Conservation (phyloP, 345 rosid species). For the Aurinia saxatilis region DNA sequence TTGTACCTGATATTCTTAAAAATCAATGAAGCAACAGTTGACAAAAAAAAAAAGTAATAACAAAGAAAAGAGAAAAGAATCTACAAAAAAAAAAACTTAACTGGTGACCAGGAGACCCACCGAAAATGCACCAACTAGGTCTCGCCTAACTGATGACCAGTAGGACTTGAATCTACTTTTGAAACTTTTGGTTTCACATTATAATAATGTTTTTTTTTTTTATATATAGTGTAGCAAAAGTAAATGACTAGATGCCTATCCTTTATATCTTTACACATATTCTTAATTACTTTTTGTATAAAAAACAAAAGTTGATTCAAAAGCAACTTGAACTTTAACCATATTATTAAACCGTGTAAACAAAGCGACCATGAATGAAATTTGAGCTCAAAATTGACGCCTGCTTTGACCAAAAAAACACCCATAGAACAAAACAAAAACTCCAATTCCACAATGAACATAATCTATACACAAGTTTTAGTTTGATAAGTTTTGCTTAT, state of each 20-base stretch:
- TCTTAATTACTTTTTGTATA: not conserved
- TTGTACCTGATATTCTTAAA: too few relatives aligned
- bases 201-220: too few relatives aligned
- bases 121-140: not conserved
- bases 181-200: constrained; percentile 2
- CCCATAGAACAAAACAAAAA: not conserved
- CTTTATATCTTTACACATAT: not conserved
- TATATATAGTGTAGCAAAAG: not conserved
- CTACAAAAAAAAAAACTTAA: too few relatives aligned
- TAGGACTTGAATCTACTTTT: constrained; percentile 3
- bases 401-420: constrained; percentile 2
- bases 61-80: too few relatives aligned
- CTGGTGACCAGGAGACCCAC: too few relatives aligned
- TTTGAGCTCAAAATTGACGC: not conserved
- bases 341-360: not conserved
- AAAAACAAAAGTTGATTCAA: not conserved
- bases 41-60: too few relatives aligned
- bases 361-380: constrained; percentile 1
- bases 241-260: constrained; percentile 24
- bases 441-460: not conserved
- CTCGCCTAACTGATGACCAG: not conserved
- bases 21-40: too few relatives aligned
- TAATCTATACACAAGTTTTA: not conserved
- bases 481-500: too few relatives aligned
- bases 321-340: constrained; percentile 7